Evolutionary conservation across 495 filamentous ascomycete genomes (phyloP).

Genomic region (Pseudoneurospora amorphoporcata): DNA sequence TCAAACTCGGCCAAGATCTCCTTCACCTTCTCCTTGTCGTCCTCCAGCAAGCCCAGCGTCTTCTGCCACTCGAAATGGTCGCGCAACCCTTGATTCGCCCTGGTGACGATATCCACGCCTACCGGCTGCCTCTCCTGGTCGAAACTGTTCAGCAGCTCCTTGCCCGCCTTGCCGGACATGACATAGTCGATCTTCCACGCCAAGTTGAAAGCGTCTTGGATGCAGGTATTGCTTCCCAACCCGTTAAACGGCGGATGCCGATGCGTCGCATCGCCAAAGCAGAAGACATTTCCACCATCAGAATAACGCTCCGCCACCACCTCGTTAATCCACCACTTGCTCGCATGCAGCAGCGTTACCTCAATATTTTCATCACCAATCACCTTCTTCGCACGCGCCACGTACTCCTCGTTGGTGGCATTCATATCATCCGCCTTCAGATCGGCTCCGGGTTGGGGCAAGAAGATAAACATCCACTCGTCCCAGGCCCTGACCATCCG

Average conservation of each 20-base stretch:
- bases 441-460: conserved; percentile 21
- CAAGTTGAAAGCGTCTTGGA: conserved; percentile 40
- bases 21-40: conserved; percentile 12
- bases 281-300: conserved; percentile 29
- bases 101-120: conserved; percentile 23
- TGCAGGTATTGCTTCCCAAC: conserved; percentile 39
- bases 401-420: conserved; percentile 25
- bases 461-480: conserved; percentile 38
- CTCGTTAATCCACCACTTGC: conserved; percentile 36
- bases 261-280: conserved; percentile 39
- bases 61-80: conserved; percentile 25
- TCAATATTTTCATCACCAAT: conserved; percentile 40
- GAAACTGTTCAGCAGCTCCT: conserved; percentile 23
- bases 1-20: conserved; percentile 21
- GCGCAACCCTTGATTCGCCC: conserved; percentile 29
- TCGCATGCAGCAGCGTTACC: conserved; percentile 25
- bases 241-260: conserved; percentile 39
- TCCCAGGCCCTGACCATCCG: conserved; percentile 35
- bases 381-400: conserved; percentile 30
- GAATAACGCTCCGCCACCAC: conserved; percentile 32
- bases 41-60: conserved; percentile 25
- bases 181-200: conserved; percentile 39
- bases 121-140: conserved; percentile 34
- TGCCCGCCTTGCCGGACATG: conserved; percentile 21
- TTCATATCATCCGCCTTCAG: conserved; percentile 21